Percentiles rank a stretch among this genome's conserved stretches.
These are phyloP conservation scores for Trichoderma hamatum DNA, from an alignment of 2,329 filamentous ascomycete genomes.

Conservation along the genomic window DNA sequence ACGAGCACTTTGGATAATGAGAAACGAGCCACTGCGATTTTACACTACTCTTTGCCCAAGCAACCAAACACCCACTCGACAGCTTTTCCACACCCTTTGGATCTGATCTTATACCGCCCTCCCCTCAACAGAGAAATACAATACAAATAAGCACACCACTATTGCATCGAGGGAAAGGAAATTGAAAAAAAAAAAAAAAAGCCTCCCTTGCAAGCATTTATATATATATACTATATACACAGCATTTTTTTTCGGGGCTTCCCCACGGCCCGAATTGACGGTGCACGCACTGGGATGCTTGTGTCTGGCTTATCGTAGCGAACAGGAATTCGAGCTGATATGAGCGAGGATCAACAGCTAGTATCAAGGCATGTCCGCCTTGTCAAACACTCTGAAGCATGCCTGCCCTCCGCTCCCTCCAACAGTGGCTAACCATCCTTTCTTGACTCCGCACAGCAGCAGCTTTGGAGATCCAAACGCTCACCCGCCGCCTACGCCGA, in stretches of 20 bases:
- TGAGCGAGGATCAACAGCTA: slow-evolving; percentile 63
- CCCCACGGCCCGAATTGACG: slow-evolving; percentile 24
- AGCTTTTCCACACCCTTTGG: slow-evolving; percentile 5
- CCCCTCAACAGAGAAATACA: background rate
- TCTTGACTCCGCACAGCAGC: slow-evolving; percentile 28
- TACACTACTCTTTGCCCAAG: slow-evolving; percentile 17
- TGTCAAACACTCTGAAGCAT: slow-evolving; percentile 24
- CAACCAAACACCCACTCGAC: slow-evolving; percentile 16
- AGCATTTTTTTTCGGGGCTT: background rate
- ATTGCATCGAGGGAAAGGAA: slow-evolving; percentile 12
- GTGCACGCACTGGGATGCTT: slow-evolving; percentile 30
- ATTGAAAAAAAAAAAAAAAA: slow-evolving; percentile 3
- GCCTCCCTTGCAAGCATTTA: slow-evolving; percentile 9
- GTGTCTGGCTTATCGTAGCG: slow-evolving; percentile 27
- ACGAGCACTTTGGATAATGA: slow-evolving; percentile 29
- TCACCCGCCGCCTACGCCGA: slow-evolving; percentile 61
- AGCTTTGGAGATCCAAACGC: slow-evolving; percentile 68
- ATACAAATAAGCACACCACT: background rate
- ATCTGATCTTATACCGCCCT: slow-evolving; percentile 21
- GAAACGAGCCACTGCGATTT: slow-evolving; percentile 29
- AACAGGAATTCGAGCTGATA: slow-evolving; percentile 51
- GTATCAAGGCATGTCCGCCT: slow-evolving; percentile 53
- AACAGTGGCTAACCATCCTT: slow-evolving; percentile 14
- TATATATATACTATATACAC: background rate
- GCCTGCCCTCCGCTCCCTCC: slow-evolving; percentile 26